These are phyloP conservation scores for Cryptosporidium ubiquitum DNA, from an alignment of 169 alveolate genomes.

Conservation along the genomic window DNA sequence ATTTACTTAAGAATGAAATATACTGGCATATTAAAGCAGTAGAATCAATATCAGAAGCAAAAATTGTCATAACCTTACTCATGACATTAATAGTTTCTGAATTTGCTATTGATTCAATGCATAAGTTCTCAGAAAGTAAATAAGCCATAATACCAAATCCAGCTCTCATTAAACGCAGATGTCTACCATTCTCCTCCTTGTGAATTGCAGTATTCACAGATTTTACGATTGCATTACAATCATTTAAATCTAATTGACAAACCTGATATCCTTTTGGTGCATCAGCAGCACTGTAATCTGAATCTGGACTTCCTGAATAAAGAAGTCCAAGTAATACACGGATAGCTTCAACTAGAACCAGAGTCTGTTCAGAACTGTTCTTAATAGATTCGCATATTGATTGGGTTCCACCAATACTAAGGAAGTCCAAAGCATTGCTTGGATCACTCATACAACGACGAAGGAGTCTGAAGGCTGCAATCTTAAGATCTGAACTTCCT, in stretches of 20 bases:
- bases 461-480: slow-evolving; percentile 87
- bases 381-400: slow-evolving; percentile 84
- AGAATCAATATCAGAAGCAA: slow-evolving; percentile 76
- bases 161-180: slow-evolving; percentile 81
- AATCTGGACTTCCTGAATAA: slow-evolving; percentile 71
- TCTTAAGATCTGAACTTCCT: slow-evolving; percentile 84
- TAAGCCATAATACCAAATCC: slow-evolving; percentile 79
- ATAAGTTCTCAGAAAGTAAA: slow-evolving; percentile 79
- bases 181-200: slow-evolving; percentile 79
- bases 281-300: slow-evolving; percentile 64
- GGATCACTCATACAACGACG: slow-evolving; percentile 86
- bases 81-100: slow-evolving; percentile 77
- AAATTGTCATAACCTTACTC: slow-evolving; percentile 75
- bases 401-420: slow-evolving; percentile 89
- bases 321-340: slow-evolving; percentile 85
- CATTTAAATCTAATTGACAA: slow-evolving; percentile 60
- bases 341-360: slow-evolving; percentile 87
- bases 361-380: slow-evolving; percentile 79
- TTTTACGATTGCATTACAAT: slow-evolving; percentile 38
- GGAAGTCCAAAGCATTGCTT: slow-evolving; percentile 88
- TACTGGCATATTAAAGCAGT: slow-evolving; percentile 40
- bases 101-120: slow-evolving; percentile 79
- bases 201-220: slow-evolving; percentile 62
- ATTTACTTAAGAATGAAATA: slow-evolving; percentile 17
- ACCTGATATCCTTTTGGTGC: slow-evolving; percentile 73